These are phyloP conservation scores for Eleusine indica DNA, from an alignment of 176 grass and related monocot genomes.

Conservation along the genomic window DNA sequence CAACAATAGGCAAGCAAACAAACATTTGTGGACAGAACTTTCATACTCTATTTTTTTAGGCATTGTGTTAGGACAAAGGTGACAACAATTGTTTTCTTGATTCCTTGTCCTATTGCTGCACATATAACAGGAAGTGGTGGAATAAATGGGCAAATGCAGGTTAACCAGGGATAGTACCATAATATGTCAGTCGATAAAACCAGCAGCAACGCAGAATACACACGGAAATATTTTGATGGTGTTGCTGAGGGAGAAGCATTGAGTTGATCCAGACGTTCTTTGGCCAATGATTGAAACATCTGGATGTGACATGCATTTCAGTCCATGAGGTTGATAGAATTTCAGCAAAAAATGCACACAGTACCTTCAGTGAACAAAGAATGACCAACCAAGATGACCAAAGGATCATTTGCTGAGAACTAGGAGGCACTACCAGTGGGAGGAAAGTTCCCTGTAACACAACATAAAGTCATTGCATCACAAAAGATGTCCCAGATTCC, in stretches of 20 bases:
- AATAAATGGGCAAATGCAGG: conserved; percentile 34
- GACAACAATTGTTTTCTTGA: background rate
- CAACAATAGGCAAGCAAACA: background rate
- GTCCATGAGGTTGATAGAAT: conserved; percentile 42
- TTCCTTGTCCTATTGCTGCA: background rate
- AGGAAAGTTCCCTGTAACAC: conserved; percentile 86
- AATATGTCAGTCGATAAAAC: conserved; percentile 85
- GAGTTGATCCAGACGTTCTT: conserved; percentile 88
- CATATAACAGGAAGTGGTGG: background rate
- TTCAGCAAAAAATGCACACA: conserved; percentile 38
- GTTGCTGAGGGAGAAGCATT: conserved; percentile 84
- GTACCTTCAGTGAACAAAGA: conserved; percentile 97
- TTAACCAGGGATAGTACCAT: conserved; percentile 79
- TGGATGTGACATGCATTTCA: conserved; percentile 60
- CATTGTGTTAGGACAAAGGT: background rate
- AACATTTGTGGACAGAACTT: background rate
- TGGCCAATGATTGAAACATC: conserved; percentile 92
- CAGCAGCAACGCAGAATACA: conserved; percentile 82
- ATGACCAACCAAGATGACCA: conserved; percentile 87
- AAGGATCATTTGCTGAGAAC: conserved; percentile 70
- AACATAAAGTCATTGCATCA: background rate
- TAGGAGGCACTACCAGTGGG: conserved; percentile 87
- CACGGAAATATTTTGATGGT: conserved; percentile 82
- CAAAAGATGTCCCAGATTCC: background rate
- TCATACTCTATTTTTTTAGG: background rate